Conservation (phyloP, 345 rosid genomes). For the Firmiana major region DNA sequence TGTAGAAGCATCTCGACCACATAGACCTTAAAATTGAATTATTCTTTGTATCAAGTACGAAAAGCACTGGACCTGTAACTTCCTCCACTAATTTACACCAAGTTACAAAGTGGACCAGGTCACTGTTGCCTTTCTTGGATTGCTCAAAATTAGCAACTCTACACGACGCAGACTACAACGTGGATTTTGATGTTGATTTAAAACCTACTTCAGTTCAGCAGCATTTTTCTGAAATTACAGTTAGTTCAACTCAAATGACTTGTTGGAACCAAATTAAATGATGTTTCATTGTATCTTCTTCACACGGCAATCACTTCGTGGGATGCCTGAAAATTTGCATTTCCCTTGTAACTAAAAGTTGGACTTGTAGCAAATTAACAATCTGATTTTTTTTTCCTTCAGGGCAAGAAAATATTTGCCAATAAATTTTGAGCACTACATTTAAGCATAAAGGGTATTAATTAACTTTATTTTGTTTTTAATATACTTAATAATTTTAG, state of each 20-base stretch:
- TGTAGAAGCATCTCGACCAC: too few relatives aligned
- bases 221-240: neutral
- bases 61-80: neutral
- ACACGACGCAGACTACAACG: neutral
- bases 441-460: too few relatives aligned
- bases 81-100: neutral
- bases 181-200: constrained; percentile 13
- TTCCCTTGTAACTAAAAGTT: too few relatives aligned
- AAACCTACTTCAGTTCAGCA: constrained; percentile 3
- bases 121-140: neutral
- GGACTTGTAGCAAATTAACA: too few relatives aligned
- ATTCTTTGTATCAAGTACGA: neutral
- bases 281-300: neutral
- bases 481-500: too few relatives aligned
- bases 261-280: neutral
- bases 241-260: neutral
- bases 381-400: neutral
- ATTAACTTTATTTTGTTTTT: too few relatives aligned
- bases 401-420: too few relatives aligned
- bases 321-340: too few relatives aligned
- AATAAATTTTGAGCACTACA: neutral
- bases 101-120: neutral
- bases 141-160: neutral
- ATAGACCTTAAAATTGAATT: too few relatives aligned
- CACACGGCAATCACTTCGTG: too few relatives aligned